Conservation (phyloP, 2,329 filamentous ascomycete genomes). For the Neurospora crassa region DNA sequence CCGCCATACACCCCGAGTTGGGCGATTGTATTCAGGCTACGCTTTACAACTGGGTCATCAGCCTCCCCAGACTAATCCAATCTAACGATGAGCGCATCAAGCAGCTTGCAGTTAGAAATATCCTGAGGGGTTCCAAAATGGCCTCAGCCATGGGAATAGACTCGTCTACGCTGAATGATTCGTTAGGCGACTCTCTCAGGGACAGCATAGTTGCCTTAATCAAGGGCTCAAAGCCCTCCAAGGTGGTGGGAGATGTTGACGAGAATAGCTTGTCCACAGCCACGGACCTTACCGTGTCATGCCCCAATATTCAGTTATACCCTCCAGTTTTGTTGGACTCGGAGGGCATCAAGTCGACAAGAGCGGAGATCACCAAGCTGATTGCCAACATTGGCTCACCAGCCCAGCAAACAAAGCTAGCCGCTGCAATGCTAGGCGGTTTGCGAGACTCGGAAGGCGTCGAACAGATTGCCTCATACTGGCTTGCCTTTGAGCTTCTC, state of each 20-base stretch:
- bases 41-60: constrained; percentile 71
- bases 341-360: constrained; percentile 56
- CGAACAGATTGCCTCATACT: constrained; percentile 61
- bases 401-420: constrained; percentile 50
- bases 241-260: constrained; percentile 24
- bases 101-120: constrained; percentile 59
- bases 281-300: constrained; percentile 28
- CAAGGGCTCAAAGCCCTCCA: constrained; percentile 22
- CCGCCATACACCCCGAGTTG: constrained; percentile 44
- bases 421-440: constrained; percentile 54
- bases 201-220: constrained; percentile 55
- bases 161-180: constrained; percentile 56
- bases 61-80: constrained; percentile 75
- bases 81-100: constrained; percentile 73
- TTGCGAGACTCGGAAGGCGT: constrained; percentile 48
- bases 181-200: constrained; percentile 58
- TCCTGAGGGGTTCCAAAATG: constrained; percentile 64
- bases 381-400: constrained; percentile 45
- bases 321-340: constrained; percentile 52
- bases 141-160: constrained; percentile 54
- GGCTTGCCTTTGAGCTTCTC: constrained; percentile 68
- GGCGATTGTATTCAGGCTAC: constrained; percentile 52
- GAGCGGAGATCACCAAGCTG: constrained; percentile 48
- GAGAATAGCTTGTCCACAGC: constrained; percentile 21
- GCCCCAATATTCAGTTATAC: constrained; percentile 39